Percentiles rank a stretch among this genome's conserved stretches.
These are phyloP conservation scores for Hirschfeldia incana DNA, from an alignment of 345 rosid species.

Conservation along the genomic window DNA sequence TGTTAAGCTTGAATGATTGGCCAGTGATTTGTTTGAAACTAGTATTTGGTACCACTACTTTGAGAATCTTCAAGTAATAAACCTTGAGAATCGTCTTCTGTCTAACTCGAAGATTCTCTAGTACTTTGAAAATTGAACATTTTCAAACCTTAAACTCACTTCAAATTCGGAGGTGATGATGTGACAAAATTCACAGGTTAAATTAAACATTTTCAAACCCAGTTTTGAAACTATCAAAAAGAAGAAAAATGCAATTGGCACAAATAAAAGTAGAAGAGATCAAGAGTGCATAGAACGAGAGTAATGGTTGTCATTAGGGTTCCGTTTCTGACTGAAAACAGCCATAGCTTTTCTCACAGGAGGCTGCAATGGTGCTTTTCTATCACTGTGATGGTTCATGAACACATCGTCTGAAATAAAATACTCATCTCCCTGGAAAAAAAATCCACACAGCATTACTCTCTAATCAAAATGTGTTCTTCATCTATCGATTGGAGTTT, in stretches of 20 bases:
- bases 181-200: neutral
- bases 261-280: neutral
- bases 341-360: slow-evolving; percentile 84
- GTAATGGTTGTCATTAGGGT: slow-evolving; percentile 95
- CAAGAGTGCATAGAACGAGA: slow-evolving; percentile 56
- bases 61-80: too few relatives aligned
- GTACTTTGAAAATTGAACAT: too few relatives aligned
- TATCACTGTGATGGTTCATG: slow-evolving; percentile 57
- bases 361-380: slow-evolving; percentile 67
- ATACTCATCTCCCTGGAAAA: slow-evolving; percentile 73
- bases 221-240: neutral
- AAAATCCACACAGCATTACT: neutral
- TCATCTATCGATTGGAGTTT: neutral
- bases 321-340: slow-evolving; percentile 82
- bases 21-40: too few relatives aligned
- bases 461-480: neutral
- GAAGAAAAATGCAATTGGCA: neutral
- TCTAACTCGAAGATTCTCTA: too few relatives aligned
- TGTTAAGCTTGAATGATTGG: too few relatives aligned
- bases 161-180: neutral
- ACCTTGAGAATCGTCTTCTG: too few relatives aligned
- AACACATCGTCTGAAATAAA: slow-evolving; percentile 57
- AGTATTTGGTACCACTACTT: too few relatives aligned
- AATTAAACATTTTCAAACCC: neutral
- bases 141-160: neutral